These are phyloP conservation scores for Areca catechu DNA, from an alignment of 176 grass and related monocot species.

Conservation along the genomic window DNA sequence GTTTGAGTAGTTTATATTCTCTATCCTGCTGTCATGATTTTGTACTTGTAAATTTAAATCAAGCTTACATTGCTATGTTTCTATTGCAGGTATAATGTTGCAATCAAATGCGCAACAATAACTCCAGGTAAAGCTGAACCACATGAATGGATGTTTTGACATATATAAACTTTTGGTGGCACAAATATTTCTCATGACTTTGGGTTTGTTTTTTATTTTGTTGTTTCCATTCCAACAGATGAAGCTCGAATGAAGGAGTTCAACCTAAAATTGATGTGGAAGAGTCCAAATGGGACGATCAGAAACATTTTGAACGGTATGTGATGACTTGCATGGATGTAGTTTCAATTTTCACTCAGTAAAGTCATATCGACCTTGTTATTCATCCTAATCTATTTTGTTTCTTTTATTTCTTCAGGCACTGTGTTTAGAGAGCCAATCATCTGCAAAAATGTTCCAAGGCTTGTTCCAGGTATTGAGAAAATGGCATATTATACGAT, in stretches of 20 bases:
- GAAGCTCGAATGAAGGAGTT: conserved; percentile 83
- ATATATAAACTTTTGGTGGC: too few species aligned
- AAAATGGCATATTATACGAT: conserved; percentile 14
- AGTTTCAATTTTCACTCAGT: too few species aligned
- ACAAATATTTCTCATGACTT: too few species aligned
- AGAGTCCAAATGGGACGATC: conserved; percentile 91
- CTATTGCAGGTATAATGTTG: conserved; percentile 74
- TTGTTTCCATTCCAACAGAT: conserved; percentile 27
- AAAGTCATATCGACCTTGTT: too few species aligned
- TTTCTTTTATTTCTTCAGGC: conserved; percentile 23
- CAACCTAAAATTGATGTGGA: conserved; percentile 87
- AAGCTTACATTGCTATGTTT: background rate
- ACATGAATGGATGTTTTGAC: too few species aligned
- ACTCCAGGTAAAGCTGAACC: conserved; percentile 63
- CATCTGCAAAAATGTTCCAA: conserved; percentile 91
- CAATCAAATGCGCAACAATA: conserved; percentile 96
- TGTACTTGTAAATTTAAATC: background rate
- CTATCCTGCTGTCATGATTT: background rate
- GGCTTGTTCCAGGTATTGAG: conserved; percentile 76
- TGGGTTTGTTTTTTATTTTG: too few species aligned
- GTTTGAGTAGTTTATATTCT: too few species aligned
- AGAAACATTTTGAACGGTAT: conserved; percentile 92
- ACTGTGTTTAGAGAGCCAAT: conserved; percentile 97
- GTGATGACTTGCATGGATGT: too few species aligned
- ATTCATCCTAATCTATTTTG: too few species aligned